Conservation (phyloP, 169 alveolate species). For the Miamiensis avidus region DNA sequence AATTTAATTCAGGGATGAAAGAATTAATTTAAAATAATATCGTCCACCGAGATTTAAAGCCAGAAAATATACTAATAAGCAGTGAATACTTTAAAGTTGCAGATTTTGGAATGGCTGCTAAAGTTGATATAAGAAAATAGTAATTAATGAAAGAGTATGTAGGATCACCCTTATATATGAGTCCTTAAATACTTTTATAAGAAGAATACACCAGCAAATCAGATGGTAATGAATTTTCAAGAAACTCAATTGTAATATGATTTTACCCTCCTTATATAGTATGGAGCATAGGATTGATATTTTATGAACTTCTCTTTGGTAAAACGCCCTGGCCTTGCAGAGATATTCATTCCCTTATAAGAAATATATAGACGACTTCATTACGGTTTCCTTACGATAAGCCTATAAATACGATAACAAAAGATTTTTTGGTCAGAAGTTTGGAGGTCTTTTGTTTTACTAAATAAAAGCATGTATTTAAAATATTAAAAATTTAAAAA, state of each 20-base stretch:
- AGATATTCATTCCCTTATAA: conserved; percentile 25
- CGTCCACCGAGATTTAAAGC: conserved; percentile 42
- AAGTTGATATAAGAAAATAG: conserved; percentile 22
- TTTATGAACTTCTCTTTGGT: conserved; percentile 4
- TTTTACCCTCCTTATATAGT: neutral
- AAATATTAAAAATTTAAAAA: too few relatives aligned
- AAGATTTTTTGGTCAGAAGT: conserved; percentile 24
- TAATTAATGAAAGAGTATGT: conserved; percentile 30
- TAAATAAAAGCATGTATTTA: too few relatives aligned
- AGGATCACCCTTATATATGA: conserved; percentile 37
- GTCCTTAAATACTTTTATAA: conserved; percentile 16
- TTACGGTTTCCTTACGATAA: conserved; percentile 39
- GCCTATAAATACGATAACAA: conserved; percentile 17
- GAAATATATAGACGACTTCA: conserved; percentile 23
- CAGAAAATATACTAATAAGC: conserved; percentile 42
- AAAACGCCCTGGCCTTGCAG: conserved; percentile 43
- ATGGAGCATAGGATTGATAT: conserved; percentile 18
- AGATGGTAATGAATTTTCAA: neutral
- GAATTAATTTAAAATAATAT: too few relatives aligned
- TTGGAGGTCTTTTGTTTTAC: neutral
- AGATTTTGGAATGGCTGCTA: conserved; percentile 46
- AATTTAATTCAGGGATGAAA: neutral
- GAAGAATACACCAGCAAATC: conserved; percentile 33
- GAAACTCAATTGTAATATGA: neutral
- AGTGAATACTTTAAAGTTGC: conserved; percentile 25